phyloP scores from a whole-genome alignment of 2,329 filamentous ascomycete species.

The Fusarium praegraminearum region DNA sequence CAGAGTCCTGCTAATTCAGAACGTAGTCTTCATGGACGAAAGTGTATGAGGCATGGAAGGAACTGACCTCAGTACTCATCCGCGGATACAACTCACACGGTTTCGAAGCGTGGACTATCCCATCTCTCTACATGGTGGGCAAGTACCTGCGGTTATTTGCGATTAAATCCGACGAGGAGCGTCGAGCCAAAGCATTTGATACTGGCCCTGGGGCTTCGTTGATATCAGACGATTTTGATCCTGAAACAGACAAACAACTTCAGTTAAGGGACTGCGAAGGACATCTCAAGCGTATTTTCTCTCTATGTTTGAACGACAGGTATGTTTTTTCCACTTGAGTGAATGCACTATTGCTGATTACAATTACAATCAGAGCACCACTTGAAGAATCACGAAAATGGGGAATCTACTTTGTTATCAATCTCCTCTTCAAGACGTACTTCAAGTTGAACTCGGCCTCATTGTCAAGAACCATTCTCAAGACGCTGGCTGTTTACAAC shows the following conservation, averaged over 20 bases:
- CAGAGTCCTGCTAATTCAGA: conserved; percentile 30
- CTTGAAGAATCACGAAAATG: conserved; percentile 94
- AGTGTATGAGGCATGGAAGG: conserved; percentile 91
- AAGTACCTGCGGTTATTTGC: conserved; percentile 90
- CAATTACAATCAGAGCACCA: conserved; percentile 65
- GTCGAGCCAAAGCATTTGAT: conserved; percentile 54
- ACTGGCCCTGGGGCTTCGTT: conserved; percentile 56
- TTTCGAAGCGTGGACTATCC: conserved; percentile 92
- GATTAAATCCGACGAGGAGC: conserved; percentile 86
- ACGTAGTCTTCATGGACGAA: conserved; percentile 75
- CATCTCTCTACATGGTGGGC: conserved; percentile 87
- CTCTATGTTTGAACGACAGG: conserved; percentile 89
- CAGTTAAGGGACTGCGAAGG: conserved; percentile 92
- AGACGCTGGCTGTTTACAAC: conserved; percentile 80
- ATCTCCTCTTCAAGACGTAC: conserved; percentile 97
- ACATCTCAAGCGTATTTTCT: conserved; percentile 92
- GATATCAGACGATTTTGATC: conserved; percentile 86
- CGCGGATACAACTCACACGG: conserved; percentile 81
- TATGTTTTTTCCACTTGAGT: conserved; percentile 54
- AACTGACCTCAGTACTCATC: conserved; percentile 80
- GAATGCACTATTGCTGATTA: conserved; percentile 9
- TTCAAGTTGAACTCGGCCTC: conserved; percentile 93
- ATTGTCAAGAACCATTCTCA: conserved; percentile 90
- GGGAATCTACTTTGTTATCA: conserved; percentile 96
- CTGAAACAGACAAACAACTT: conserved; percentile 80